Evolutionary conservation across 257 asterid genomes (phyloP), one percentile per base, ranked within the genome.

Genomic region (Przewalskia tangutica): DNA sequence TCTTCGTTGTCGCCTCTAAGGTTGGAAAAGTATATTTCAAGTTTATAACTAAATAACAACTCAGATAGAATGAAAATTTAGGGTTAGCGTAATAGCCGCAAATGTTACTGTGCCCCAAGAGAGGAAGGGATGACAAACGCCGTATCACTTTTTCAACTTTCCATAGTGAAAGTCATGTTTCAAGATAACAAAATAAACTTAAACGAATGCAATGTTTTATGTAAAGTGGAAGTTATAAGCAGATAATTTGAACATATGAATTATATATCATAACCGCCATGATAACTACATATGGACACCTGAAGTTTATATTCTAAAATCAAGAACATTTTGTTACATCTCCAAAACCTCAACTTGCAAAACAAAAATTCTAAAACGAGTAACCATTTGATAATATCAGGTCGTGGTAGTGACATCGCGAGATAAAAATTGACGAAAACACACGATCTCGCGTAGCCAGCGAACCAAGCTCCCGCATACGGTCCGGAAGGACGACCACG

Each of bases 151-250:
- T 93, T n/a, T n/a, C n/a, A 93, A 84, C 88, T 95, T 95, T 80
- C 99, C 98, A 84, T 95, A 95, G 92, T n/a, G 98, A 95, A 67
- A 95, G 93, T 60, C 99, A 97, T 95, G 86, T 82, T 60, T 75
- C 83, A 62, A 66, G 56, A 82, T 60, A 50, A 56, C 71, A 76
- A 53, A 66, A 71, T 54, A n/a, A 60, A 76, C n/a, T 73, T 51
- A 48, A 23, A 23, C 20, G 79, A 73, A n/a, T n/a, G 27, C 23
- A 48, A 44, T 48, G 12, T 18, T 73, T 51, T 73, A 12, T 23
- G 48, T 42, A 23, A n/a, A 73, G 13, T 48, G 44, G 42, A 48
- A 23, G 79, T 48, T 73, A 13, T 10, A 8, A 48, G 79, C 55
- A 73, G 18, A 73, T 12, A 6, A 73, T 48, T 73, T 23, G 40